Evolutionary conservation across 805 yeast species (phyloP).

Genomic region (Sugiyamaella floridensis): DNA sequence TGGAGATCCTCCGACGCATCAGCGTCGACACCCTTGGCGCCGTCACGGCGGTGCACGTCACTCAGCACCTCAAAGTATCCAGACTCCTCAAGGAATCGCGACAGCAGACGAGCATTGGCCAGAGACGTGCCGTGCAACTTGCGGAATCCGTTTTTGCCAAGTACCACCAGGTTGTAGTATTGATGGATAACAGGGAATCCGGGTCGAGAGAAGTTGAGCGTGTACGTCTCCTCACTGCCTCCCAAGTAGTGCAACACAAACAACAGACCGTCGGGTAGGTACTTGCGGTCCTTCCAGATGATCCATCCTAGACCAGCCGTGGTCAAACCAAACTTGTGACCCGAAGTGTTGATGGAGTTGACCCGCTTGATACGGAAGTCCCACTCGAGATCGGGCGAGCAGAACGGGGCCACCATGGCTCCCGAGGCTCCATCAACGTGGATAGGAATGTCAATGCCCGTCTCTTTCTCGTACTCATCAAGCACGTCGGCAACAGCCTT

Average conservation of each 20-base stretch:
- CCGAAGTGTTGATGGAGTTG: slow-evolving; percentile 78
- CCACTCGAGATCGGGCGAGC: slow-evolving; percentile 72
- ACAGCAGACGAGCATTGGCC: slow-evolving; percentile 61
- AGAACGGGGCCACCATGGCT: slow-evolving; percentile 80
- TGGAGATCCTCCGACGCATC: slow-evolving; percentile 7
- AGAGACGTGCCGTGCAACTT: slow-evolving; percentile 55
- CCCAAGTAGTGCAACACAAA: slow-evolving; percentile 82
- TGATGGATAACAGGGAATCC: slow-evolving; percentile 88
- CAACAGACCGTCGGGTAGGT: slow-evolving; percentile 63
- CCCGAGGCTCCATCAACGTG: slow-evolving; percentile 96
- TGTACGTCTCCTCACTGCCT: slow-evolving; percentile 80
- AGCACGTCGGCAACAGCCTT: slow-evolving; percentile 52
- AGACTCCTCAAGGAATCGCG: slow-evolving; percentile 55
- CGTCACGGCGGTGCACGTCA: slow-evolving; percentile 59
- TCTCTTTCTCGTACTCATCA: slow-evolving; percentile 60
- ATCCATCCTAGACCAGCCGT: slow-evolving; percentile 94
- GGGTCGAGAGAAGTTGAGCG: slow-evolving; percentile 83
- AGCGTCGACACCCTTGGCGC: slow-evolving; percentile 23
- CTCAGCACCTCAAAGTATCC: slow-evolving; percentile 67
- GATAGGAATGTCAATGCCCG: slow-evolving; percentile 65
- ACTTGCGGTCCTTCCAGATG: slow-evolving; percentile 60
- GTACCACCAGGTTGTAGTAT: slow-evolving; percentile 67
- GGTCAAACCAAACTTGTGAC: slow-evolving; percentile 87
- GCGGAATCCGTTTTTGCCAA: slow-evolving; percentile 68
- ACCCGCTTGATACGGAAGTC: slow-evolving; percentile 76